Conservation (phyloP, 352 stramenopile species). For the Blastocystis sp. region DNA sequence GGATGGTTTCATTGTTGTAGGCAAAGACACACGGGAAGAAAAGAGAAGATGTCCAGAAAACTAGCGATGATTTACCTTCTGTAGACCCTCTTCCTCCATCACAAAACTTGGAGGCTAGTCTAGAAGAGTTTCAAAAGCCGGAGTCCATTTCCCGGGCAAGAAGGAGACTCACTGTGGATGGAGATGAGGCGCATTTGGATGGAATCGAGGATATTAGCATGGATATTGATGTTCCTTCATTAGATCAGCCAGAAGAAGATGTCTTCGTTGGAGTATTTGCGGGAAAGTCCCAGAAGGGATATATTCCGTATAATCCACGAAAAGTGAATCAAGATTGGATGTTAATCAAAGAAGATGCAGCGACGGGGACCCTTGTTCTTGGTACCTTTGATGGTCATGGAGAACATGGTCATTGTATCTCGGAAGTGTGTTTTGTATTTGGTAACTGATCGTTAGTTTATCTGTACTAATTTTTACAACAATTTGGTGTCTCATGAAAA, state of each 20-base stretch:
- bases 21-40: background rate
- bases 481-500: background rate
- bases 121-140: background rate
- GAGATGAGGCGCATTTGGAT: background rate
- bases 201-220: background rate
- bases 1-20: background rate
- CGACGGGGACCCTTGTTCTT: constrained; percentile 52
- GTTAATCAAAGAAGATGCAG: constrained; percentile 54
- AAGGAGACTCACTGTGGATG: background rate
- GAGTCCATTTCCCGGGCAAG: background rate
- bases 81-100: background rate
- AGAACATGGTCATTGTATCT: constrained; percentile 62
- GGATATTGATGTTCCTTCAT: background rate
- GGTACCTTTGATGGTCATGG: constrained; percentile 63
- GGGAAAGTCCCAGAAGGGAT: constrained; percentile 61
- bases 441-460: background rate
- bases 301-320: constrained; percentile 57
- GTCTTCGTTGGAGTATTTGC: constrained; percentile 34
- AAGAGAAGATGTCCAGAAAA: background rate
- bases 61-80: background rate
- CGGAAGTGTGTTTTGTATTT: background rate
- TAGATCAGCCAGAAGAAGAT: background rate
- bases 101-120: no score
- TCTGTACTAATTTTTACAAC: constrained; percentile 7
- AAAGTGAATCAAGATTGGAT: constrained; percentile 64